Evolutionary conservation across 305 asterid genomes (phyloP), one percentile per base, ranked within the genome.

Genomic region (Fraxinus angustifolia): DNA sequence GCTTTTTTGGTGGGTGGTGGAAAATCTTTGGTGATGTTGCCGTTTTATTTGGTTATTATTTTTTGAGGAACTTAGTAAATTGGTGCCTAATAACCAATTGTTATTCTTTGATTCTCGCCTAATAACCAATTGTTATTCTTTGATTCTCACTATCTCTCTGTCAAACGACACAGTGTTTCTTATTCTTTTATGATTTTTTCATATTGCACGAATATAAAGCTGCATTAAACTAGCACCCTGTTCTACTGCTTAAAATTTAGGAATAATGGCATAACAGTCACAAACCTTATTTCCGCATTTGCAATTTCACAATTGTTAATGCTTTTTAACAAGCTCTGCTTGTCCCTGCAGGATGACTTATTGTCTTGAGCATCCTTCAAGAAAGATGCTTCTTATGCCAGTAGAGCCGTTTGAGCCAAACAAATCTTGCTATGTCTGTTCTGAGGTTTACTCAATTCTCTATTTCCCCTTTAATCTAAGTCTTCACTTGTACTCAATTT

Each of bases 341-440:
- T 76, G 26, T 70, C 53, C 73, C 33, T 90, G 88, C 84, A 96
- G 99, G 92, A 94, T 94, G 99, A 96, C 99, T 17, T 96, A 91
- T 85, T 96, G 98, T 83, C 98, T 96, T 70, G 94, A 94, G 80
- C 97, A 93, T 91, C 97, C 99, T 80, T 81, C 97, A 21, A 92
- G 83, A 86, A 96, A 93, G 86, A 88, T 94, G 94, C 93, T 96
- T 81, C 96, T 96, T 77, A 94, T 96, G 99, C 98, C 98, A 4
- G 91, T 94, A 28, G 95, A 93, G 84, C 99, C 98, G 34, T 96
- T 91, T 88, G 98, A 93, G 87, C 95, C 98, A 72, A 96, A 93
- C 82, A 90, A 91, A 81, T 88, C 91, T 6, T 96, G 99, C 88
- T 96, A 96, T 78, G 97, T 96, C 82, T 96, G 99, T 87, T 93